These are phyloP conservation scores for Penicillium sp. DNA, from an alignment of 2,329 filamentous ascomycete species.

Conservation along the genomic window DNA sequence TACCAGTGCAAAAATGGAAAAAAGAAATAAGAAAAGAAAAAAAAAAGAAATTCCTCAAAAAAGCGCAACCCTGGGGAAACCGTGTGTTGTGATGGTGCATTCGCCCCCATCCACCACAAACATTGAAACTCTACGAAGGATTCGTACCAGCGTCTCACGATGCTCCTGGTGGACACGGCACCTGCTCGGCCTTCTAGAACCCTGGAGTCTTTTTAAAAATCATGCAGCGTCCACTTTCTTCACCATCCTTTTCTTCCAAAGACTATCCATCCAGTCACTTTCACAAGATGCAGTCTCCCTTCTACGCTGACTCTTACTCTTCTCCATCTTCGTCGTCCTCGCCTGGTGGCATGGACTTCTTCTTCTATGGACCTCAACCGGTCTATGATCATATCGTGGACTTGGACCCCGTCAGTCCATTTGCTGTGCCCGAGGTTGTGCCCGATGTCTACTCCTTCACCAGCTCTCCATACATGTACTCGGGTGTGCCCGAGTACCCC, in stretches of 20 bases:
- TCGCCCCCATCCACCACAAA: slow-evolving; percentile 1
- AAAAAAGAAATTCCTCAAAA: too few relatives aligned
- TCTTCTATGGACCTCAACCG: slow-evolving; percentile 18
- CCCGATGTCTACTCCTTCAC: slow-evolving; percentile 17
- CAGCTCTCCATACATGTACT: slow-evolving; percentile 19
- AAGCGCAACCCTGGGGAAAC: too few relatives aligned
- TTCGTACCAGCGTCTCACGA: slow-evolving; percentile 19
- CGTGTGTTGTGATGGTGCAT: too few relatives aligned
- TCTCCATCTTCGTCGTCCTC: slow-evolving; percentile 21
- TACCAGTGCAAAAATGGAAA: too few relatives aligned
- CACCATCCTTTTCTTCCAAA: slow-evolving; percentile 2
- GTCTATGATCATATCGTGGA: slow-evolving; percentile 19
- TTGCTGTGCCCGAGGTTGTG: slow-evolving; percentile 13
- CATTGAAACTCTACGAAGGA: slow-evolving; percentile 7
- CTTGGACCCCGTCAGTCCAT: slow-evolving; percentile 13
- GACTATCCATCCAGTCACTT: not conserved
- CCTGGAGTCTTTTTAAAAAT: slow-evolving; percentile 1
- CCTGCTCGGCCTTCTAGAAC: slow-evolving; percentile 11
- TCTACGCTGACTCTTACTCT: slow-evolving; percentile 15
- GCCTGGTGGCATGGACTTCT: slow-evolving; percentile 22
- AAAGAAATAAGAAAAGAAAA: too few relatives aligned
- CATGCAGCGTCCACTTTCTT: slow-evolving; percentile 1
- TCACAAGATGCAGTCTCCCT: slow-evolving; percentile 19
- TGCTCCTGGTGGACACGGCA: slow-evolving; percentile 15
- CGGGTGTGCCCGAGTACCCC: slow-evolving; percentile 9